A percentile compares a stretch with the other conserved stretches of the same genome.
Conservation (phyloP, 2,329 filamentous ascomycete genomes). For the Colletotrichum tabaci region DNA sequence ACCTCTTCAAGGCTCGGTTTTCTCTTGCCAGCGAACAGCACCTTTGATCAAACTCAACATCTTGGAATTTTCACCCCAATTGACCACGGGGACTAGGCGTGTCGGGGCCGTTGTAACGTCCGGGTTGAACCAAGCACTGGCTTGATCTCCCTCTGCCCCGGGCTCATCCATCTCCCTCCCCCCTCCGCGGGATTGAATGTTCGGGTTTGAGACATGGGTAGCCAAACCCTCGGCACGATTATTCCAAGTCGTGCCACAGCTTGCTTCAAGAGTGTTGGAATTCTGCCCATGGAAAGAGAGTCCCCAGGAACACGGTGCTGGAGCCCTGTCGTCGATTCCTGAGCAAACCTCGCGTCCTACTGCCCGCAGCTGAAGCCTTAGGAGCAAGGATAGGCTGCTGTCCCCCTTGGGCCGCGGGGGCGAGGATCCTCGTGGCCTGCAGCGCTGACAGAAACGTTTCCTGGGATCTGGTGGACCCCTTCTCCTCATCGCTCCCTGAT, state of each 20-base stretch:
- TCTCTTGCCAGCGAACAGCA: constrained; percentile 21
- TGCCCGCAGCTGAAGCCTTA: neutral
- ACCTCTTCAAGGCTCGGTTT: constrained; percentile 14
- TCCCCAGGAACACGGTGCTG: neutral
- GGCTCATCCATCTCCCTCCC: neutral
- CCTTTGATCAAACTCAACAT: constrained; percentile 1
- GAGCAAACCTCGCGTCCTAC: neutral
- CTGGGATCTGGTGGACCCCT: constrained; percentile 10
- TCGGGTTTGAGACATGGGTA: constrained; percentile 33
- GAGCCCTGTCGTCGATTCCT: neutral
- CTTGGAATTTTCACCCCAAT: neutral
- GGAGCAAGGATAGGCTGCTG: constrained; percentile 23
- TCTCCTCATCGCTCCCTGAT: constrained; percentile 11
- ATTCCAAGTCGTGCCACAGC: neutral
- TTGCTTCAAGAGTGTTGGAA: neutral
- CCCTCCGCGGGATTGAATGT: constrained; percentile 29
- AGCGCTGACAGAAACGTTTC: constrained; percentile 39
- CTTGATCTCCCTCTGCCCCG: constrained; percentile 26
- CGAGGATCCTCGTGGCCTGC: constrained; percentile 29
- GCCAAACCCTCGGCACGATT: constrained; percentile 16
- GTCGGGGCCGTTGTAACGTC: neutral
- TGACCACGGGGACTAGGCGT: neutral
- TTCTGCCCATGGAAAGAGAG: neutral
- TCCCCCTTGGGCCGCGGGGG: neutral
- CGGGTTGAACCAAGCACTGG: constrained; percentile 11